Base-by-base conservation (phyloP, 768 basidiomycete species). In the Tubosaeta brunneosetosa region DNA sequence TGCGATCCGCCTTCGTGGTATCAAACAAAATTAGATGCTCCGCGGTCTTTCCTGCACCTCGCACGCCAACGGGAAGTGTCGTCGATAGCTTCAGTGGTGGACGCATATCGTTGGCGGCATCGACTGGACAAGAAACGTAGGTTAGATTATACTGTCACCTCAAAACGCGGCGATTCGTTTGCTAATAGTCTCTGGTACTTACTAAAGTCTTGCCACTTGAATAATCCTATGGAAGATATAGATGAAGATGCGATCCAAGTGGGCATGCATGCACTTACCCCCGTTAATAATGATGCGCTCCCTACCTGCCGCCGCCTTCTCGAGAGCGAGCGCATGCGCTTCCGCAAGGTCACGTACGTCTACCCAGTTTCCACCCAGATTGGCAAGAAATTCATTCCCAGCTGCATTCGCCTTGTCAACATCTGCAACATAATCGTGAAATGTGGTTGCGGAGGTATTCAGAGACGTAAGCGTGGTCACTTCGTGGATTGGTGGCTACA, bases 301-400 rank as follows among this genome's bases (percentile, higher is more conserved):
- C 1, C 80, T 79, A 3, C 75, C 77, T 0, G 83, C 84, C 3
- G 71, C 74, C 27, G 75, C 70, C 46, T 73, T 76, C 49, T 74
- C 73, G 22, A 89, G 64, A 4, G 82, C 81, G 6, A 70, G 63
- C 1, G 74, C 73, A 59, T 86, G 84, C 0, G 78, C 82, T 14
- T 69, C 64, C 0, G 78, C 82, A 31, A 81, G 61, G 61, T 84
- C 82, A 7, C 81, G 75, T 7, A 83, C 81, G 48, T 84, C 79
- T 27, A 79, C 61, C 73, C 75, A 81, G 22, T 59, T 52, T 13
- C 61, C 61, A 6, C 67, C 66, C 16, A 58, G 50, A 16, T 61
- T 50, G 25, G 59, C 60, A 32, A 66, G 53, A 31, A 59, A 52
- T 32, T 66, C 63, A 33, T 68, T 64, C 11, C 66, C 57, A 26